Base-by-base conservation (phyloP, 345 rosid species). In the Populus ilicifolia region DNA sequence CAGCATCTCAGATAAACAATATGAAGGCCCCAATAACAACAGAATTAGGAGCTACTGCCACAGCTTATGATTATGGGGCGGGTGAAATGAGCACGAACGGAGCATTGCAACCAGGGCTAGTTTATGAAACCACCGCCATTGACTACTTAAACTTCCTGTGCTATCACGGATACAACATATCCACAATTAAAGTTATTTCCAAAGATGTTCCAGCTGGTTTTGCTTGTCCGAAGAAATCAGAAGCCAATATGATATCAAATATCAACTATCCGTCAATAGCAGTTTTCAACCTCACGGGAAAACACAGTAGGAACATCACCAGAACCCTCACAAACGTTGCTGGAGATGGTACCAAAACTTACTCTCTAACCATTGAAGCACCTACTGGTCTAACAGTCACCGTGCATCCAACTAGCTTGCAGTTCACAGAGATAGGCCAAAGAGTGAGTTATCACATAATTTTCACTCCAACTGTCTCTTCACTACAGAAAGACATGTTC, bases 101-200 rank as follows among this genome's bases (percentile, higher is more conserved):
- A 64, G 76, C 96, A 7, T 61, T 88, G 48, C 85, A 87, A 44
- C 94, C 94, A n/a, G 93, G 96, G 54, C 85, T 92, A n/a, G 89
- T 94, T 33, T 92, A 90, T 65, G 94, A 92, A 83, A 88, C 94
- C 17, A 85, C 80, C 27, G 72, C 88, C 14, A 30, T 36, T 33
- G 97, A 94, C 83, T 90, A 91, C 87, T 65, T 92, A 68, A 88
- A 89, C 87, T 92, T 90, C 69, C 89, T 92, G 5, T 94, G 97
- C 80, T 88, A 87, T 81, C 70, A 80, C 20, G 98, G 91, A 16
- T 91, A 86, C 70, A 77, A 87, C 77, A 13, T 78, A 69, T 61
- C 81, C 39, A 83, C 80, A 67, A 86, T 94, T 70, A 88, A 85
- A 78, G 33, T 43, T 1, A 87, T 90, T 5, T 67, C 91, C 36